These are phyloP conservation scores for Pseudocercospora crystallina DNA, from an alignment of 2,329 filamentous ascomycete genomes.

Conservation along the genomic window DNA sequence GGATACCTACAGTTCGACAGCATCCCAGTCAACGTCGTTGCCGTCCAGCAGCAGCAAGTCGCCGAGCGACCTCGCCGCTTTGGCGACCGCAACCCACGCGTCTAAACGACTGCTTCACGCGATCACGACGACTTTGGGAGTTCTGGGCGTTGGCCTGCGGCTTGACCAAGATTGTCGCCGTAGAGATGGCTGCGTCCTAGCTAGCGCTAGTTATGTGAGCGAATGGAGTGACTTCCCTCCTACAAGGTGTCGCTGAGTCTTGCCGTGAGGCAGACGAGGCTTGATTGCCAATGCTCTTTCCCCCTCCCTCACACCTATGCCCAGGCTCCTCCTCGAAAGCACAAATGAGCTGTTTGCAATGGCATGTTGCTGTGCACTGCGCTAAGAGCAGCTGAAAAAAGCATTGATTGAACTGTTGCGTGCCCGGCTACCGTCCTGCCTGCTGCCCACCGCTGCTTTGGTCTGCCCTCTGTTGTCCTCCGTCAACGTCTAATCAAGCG, in stretches of 20 bases:
- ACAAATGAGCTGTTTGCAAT: no score
- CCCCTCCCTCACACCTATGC: not conserved
- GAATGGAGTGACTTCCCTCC: conserved; percentile 16
- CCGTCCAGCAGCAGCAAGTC: conserved; percentile 84
- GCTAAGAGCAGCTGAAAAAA: no score
- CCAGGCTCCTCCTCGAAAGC: no score
- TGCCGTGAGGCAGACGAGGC: conserved; percentile 20
- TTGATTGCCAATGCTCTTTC: conserved; percentile 24
- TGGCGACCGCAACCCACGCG: conserved; percentile 58
- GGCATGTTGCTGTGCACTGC: no score
- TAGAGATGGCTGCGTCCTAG: conserved; percentile 8
- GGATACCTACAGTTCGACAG: conserved; percentile 74
- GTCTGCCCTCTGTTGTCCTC: no score
- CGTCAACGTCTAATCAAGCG: no score
- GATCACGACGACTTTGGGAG: conserved; percentile 18
- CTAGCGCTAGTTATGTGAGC: conserved; percentile 15
- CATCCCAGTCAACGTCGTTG: conserved; percentile 93
- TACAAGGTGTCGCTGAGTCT: conserved; percentile 22
- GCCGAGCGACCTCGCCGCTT: conserved; percentile 80
- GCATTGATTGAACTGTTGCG: no score
- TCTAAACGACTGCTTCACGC: conserved; percentile 18
- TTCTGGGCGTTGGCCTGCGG: conserved; percentile 21
- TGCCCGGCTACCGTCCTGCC: no score
- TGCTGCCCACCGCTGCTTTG: no score
- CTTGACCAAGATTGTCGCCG: conserved; percentile 13